Percentiles rank a stretch among this genome's conserved stretches.
Evolutionary conservation across 495 filamentous ascomycete species (phyloP).

Genomic region (Geopyxis carbonaria): DNA sequence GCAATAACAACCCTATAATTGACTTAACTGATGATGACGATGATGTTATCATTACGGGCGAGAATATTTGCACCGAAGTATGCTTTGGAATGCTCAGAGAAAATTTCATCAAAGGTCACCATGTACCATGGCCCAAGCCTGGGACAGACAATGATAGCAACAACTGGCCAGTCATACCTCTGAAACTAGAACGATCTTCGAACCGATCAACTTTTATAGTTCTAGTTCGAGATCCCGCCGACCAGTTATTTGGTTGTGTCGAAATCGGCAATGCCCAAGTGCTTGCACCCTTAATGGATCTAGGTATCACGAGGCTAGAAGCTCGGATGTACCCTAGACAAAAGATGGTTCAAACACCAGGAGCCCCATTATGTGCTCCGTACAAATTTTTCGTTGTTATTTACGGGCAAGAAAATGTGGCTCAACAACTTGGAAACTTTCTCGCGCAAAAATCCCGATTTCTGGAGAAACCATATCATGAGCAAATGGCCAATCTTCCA

Average conservation of each 20-base stretch:
- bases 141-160: too few species aligned
- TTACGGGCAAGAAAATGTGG: constrained; percentile 58
- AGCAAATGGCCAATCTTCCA: constrained; percentile 5
- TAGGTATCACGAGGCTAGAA: constrained; percentile 43
- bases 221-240: too few species aligned
- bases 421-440: constrained; percentile 42
- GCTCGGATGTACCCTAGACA: constrained; percentile 47
- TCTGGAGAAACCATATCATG: constrained; percentile 12
- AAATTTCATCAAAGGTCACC: constrained; percentile 47
- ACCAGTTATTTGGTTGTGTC: constrained; percentile 53
- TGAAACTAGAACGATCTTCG: too few species aligned
- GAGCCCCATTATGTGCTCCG: constrained; percentile 34
- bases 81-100: constrained; percentile 70
- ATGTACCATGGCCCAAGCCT: too few species aligned
- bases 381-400: constrained; percentile 52
- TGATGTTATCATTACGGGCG: constrained; percentile 32
- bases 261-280: constrained; percentile 50
- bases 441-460: constrained; percentile 27
- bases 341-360: constrained; percentile 39
- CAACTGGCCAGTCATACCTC: too few species aligned
- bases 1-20: constrained; percentile 10
- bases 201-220: too few species aligned
- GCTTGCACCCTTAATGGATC: constrained; percentile 55
- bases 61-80: constrained; percentile 37
- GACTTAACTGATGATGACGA: constrained; percentile 36